phyloP scores from a whole-genome alignment of 176 grass and related monocot species.

The Rhynchospora pubera region DNA sequence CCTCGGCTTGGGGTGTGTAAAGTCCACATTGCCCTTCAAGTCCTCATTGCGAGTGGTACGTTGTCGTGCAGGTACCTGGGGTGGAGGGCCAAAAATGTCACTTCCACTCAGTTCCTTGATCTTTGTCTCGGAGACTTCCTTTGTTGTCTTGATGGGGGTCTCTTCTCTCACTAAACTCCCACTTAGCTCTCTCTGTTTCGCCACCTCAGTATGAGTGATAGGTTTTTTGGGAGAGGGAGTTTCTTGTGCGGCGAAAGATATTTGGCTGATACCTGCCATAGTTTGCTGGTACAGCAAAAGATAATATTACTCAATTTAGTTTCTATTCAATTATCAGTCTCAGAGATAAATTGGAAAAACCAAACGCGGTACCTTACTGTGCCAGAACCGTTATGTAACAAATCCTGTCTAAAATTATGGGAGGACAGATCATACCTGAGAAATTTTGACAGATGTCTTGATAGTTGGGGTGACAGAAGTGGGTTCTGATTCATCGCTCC shows the following conservation, averaged over 20 bases:
- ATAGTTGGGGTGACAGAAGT: slow-evolving; percentile 31
- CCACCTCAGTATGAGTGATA: slow-evolving; percentile 67
- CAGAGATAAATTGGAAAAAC: background rate
- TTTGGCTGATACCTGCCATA: slow-evolving; percentile 72
- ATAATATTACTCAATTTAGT: slow-evolving; percentile 18
- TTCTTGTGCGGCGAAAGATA: slow-evolving; percentile 78
- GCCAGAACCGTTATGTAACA: background rate
- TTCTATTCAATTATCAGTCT: background rate
- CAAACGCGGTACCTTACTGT: background rate
- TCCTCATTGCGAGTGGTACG: slow-evolving; percentile 70
- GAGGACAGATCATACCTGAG: slow-evolving; percentile 49
- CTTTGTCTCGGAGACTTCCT: slow-evolving; percentile 81
- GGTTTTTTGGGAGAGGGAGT: slow-evolving; percentile 82
- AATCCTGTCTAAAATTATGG: background rate
- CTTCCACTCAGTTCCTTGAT: slow-evolving; percentile 74
- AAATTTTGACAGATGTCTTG: slow-evolving; percentile 70
- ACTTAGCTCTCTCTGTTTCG: slow-evolving; percentile 87
- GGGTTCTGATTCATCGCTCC: slow-evolving; percentile 45
- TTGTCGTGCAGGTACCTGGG: slow-evolving; percentile 47
- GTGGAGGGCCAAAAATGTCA: slow-evolving; percentile 83
- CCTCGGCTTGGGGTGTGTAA: slow-evolving; percentile 47
- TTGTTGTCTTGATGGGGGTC: slow-evolving; percentile 52
- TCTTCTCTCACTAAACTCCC: slow-evolving; percentile 50
- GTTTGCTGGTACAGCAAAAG: slow-evolving; percentile 51
- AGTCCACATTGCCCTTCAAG: slow-evolving; percentile 70